phyloP scores from a whole-genome alignment of 257 asterid species.

The Nicotiana tabacum region DNA sequence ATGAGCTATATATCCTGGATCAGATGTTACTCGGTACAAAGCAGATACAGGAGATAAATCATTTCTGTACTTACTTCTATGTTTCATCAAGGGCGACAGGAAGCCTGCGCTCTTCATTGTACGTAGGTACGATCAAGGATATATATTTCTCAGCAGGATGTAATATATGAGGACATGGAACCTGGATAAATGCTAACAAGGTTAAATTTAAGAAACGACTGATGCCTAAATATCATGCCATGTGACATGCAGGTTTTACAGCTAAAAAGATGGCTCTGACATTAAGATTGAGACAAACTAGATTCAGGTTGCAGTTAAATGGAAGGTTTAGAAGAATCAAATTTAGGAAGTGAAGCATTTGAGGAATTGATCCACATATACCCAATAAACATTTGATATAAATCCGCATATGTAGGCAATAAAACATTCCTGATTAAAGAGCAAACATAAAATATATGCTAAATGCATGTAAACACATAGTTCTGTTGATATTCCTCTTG shows the following conservation, averaged over 20 bases:
- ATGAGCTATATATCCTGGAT: background rate
- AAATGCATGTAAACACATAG: no score
- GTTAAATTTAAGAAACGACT: conserved; percentile 23
- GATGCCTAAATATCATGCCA: background rate
- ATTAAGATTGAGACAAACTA: background rate
- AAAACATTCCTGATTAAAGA: background rate
- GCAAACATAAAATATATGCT: background rate
- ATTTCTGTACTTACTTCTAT: conserved; percentile 43
- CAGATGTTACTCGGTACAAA: background rate
- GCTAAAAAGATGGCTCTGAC: background rate
- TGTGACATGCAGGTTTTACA: background rate
- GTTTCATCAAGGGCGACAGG: conserved; percentile 89
- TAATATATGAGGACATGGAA: conserved; percentile 18
- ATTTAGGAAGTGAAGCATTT: background rate
- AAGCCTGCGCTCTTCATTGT: conserved; percentile 86
- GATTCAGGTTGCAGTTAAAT: background rate
- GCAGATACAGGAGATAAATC: background rate
- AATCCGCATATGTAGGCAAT: background rate
- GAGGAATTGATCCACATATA: background rate
- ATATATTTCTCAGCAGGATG: conserved; percentile 14
- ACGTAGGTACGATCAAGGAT: conserved; percentile 52
- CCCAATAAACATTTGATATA: no score
- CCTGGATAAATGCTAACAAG: conserved; percentile 6
- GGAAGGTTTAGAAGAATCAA: background rate
- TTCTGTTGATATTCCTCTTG: no score